These are phyloP conservation scores for Kwoniella europaea DNA, from an alignment of 768 basidiomycete species.

Conservation along the genomic window DNA sequence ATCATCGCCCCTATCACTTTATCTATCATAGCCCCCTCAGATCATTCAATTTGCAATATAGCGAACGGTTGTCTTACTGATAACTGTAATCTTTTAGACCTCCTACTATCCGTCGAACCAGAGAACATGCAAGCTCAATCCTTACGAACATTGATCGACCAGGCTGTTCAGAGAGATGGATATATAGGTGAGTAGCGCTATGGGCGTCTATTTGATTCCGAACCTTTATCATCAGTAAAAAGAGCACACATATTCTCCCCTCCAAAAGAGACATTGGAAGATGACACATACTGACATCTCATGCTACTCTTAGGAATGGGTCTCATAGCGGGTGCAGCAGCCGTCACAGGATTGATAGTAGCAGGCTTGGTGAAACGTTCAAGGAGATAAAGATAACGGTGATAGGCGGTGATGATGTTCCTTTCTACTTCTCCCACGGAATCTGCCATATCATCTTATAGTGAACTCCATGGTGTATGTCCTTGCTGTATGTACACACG, in stretches of 20 bases:
- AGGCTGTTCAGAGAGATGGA: slow-evolving; percentile 85
- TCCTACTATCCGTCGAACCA: slow-evolving; percentile 89
- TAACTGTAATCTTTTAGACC: slow-evolving; percentile 62
- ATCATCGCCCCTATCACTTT: neutral
- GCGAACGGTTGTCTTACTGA: neutral
- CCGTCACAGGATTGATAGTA: slow-evolving; percentile 66
- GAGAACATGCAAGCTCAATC: slow-evolving; percentile 90
- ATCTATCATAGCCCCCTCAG: neutral
- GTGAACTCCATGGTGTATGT: neutral
- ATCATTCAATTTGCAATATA: too few relatives aligned
- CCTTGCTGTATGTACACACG: neutral
- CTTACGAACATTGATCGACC: slow-evolving; percentile 80
- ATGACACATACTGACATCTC: neutral
- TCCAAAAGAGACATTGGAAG: neutral
- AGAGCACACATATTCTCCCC: too few relatives aligned
- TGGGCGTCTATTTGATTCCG: neutral
- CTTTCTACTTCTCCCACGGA: neutral
- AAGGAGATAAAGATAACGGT: slow-evolving; percentile 21
- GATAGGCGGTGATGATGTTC: neutral
- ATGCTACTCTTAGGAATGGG: slow-evolving; percentile 72
- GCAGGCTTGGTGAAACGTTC: slow-evolving; percentile 51
- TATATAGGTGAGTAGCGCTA: slow-evolving; percentile 66
- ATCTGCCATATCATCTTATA: neutral
- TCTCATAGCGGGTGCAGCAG: slow-evolving; percentile 85
- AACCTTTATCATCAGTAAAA: too few relatives aligned